Evolutionary conservation across 371 early-diverging fungal genomes (phyloP), one percentile per base, ranked within the genome.

Genomic region (Lichtheimia corymbifera): DNA sequence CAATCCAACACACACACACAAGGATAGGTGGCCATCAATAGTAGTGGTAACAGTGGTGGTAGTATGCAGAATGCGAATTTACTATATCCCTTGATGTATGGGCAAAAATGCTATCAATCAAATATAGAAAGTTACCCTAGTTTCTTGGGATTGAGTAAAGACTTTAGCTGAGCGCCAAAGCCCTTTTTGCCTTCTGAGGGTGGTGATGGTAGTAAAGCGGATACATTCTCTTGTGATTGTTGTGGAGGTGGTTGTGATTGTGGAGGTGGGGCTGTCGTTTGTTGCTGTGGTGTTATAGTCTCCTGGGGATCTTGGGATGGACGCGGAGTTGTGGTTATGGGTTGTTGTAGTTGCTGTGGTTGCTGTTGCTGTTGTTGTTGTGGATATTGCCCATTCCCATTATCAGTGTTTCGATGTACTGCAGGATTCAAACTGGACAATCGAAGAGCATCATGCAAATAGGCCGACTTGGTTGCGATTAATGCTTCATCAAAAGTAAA

Each of bases 401-500:
- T 9, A 6, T 35, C n/a, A n/a, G 35, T 11, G 6, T 35, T 35
- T 35, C n/a, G n/a, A 17, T 41, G 25, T 18, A 50, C 44, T 11
- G 50, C 52, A 2, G 72, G 77, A 24, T 56, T 71, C 7, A 77
- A 61, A 51, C 68, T 72, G 1, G 77, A 77, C 18, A 67, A 14
- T 15, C 79, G 72, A 55, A 87, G 67, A 11, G 85, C 86, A 53
- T 83, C 82, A 52, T 76, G 78, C 73, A 87, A 81, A 60, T 76
- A 86, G n/a, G 76, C 74, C 17, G 77, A 70, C 18, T 70, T 61
- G 1, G 72, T 66, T 2, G 70, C 76, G 27, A 72, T 28, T 30
- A 79, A 59, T 13, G 88, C 85, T 45, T 87, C 86, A n/a, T 87
- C 88, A 44, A 65, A 83, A 14, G 84, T 76, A 62, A 85, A 87